Base-by-base conservation (phyloP, 1,139 yeast species). In the Magnusiomyces ingens region DNA sequence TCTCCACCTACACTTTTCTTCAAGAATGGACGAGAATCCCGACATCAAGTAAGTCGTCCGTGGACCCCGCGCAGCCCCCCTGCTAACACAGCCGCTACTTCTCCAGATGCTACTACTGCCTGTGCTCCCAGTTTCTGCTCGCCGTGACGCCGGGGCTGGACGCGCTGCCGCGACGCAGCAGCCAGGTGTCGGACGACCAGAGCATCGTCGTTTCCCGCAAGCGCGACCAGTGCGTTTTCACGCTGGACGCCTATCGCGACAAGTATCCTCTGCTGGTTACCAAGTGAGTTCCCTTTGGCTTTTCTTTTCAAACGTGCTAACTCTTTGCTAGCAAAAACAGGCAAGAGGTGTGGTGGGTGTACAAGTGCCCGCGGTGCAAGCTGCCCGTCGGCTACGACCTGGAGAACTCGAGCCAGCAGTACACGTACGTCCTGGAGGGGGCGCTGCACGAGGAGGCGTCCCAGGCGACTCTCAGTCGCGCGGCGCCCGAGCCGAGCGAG, bases 311-410 rank as follows among this genome's bases (percentile, higher is more conserved):
- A n/a, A n/a, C n/a, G n/a, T n/a, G n/a, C n/a, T n/a, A n/a, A n/a
- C 32, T 26, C 8, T 26, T 26, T 26, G 13, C 8, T 49, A 32
- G n/a, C 42, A 36, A 45, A 37, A 45, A 13, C 2, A 21, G 19
- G 8, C 36, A 48, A 13, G 57, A 54, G 21, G 38, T 47, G 6
- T 50, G 52, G 53, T 54, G 55, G 53, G 26, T 54, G 17, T 46
- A 52, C 26, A 46, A 49, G 21, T 54, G 57, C 37, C 53, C 52
- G 18, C 45, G 57, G 15, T 54, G 57, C 42, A 50, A 52, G 15
- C 38, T 52, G 47, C 51, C 57, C 12, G 41, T 54, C 4, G 57
- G 50, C 4, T 54, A 54, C 29, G 57, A 54, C 26, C 21, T 54
- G 37, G 53, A 54, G 22, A 43, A 42, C 5, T 22, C 36, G 2